Base-by-base conservation (phyloP, 495 filamentous ascomycete species). In the Penicillium salamii region DNA sequence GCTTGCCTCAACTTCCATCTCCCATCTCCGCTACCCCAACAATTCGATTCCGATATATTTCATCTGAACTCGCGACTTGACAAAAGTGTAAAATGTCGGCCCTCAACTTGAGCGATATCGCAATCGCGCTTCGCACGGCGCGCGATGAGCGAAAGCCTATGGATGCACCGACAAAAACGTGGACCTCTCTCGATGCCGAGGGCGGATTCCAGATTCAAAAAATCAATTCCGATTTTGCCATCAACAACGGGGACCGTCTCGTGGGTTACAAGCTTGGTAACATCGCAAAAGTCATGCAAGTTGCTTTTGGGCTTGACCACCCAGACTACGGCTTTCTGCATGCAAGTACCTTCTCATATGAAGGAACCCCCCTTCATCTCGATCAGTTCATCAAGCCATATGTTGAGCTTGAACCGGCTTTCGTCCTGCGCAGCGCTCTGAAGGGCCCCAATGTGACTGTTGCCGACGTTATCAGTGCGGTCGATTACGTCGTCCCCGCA, bases 231-330 rank as follows among this genome's bases (percentile, higher is more conserved):
- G 23, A 40, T 2, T 18, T 55, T 11, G 54, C 49, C 24, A 18
- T 57, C 8, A 41, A 49, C 20, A 49, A 50, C 23, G 54, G 54
- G 6, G 54, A 61, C 32, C 43, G 54, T 12, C 12, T 62, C n/a
- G 54, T 55, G 3, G 54, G 54, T 1, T 62, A 58, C 24, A 62
- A 62, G 32, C 52, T 58, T 13, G 58, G 58, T 31, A 58, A 55
- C 42, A 62, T 62, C 24, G 58, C 58, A 28, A 62, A 58, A 36
- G 58, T 58, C 14, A 58, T 58, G 58, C 58, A 55, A 38, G 31
- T 31, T 26, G 54, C 54, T 17, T 58, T 62, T 36, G 54, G 54
- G 2, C 47, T 57, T 1, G 58, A 57, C 36, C 53, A 61, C 3
- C 58, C 58, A 1, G 58, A 61, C 47, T 61, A 57, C 20, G 54